Base-by-base conservation (phyloP, 176 grass and related monocot species). In the Phragmites australis region DNA sequence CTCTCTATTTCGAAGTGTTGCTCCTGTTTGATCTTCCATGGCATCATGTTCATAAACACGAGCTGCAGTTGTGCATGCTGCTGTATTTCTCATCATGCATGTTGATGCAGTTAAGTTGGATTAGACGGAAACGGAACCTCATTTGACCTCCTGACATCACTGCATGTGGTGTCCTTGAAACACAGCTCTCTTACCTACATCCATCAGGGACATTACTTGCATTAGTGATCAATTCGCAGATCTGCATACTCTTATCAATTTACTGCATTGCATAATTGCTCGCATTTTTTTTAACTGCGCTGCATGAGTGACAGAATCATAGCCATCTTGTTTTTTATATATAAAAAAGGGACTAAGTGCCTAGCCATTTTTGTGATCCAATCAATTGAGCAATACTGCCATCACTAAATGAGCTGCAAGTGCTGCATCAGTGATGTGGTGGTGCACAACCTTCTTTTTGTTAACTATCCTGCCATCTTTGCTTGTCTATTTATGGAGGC, bases 401-500 rank as follows among this genome's bases (percentile, higher is more conserved):
- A 5, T 6, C 42, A 69, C 27, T 69, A 77, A 84, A 49, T 70
- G 77, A 61, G 51, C 27, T 48, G 73, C 82, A 48, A 47, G 67
- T 68, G 48, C 75, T 58, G 59, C 62, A 76, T 50, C 8, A 54
- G 16, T 23, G 16, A 23, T 49, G 61, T 11, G 25, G 37, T 30
- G 46, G 46, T 65, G 62, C 48, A 75, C 9, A 25, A 22, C 44
- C 26, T 12, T 43, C 65, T 84, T 49, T 21, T 59, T 8, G 30
- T 78, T 78, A 62, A 85, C 71, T 85, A 41, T 41, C 22, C 54
- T 72, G 31, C 22, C 37, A 30, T 22, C 13, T 55, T 40, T 75
- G 50, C 51, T 76, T 61, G 52, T 50, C 31, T 42, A 87, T 75
- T 81, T 23, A 78, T 72, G 74, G 40, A 48, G 47, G 23, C 8